These are phyloP conservation scores for Aspergillus persii DNA, from an alignment of 2,329 filamentous ascomycete genomes.

Conservation along the genomic window DNA sequence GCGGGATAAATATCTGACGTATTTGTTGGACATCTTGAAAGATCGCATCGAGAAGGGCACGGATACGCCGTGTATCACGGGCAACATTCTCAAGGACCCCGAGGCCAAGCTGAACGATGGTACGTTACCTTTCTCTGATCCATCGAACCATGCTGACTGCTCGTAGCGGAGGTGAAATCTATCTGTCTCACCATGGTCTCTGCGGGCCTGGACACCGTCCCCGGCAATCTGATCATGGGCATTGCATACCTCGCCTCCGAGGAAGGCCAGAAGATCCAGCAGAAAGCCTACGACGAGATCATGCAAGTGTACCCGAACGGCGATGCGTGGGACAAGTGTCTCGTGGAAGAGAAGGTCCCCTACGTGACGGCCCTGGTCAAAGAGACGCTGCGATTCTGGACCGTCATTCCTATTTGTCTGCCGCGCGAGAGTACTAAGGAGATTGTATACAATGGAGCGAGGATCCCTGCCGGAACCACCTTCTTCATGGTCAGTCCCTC, in stretches of 20 bases:
- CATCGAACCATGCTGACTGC: constrained; percentile 21
- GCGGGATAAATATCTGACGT: constrained; percentile 64
- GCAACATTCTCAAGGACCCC: constrained; percentile 68
- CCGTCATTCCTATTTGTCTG: constrained; percentile 75
- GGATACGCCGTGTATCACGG: constrained; percentile 67
- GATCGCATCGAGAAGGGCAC: constrained; percentile 61
- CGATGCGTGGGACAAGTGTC: constrained; percentile 72
- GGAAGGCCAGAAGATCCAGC: constrained; percentile 68
- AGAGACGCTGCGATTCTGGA: constrained; percentile 75
- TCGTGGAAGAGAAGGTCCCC: constrained; percentile 70
- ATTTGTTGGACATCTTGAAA: constrained; percentile 59
- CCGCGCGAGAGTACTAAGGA: constrained; percentile 71
- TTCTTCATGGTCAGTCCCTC: constrained; percentile 65
- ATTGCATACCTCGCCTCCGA: constrained; percentile 70
- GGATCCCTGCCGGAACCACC: constrained; percentile 71
- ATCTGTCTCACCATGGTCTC: constrained; percentile 82
- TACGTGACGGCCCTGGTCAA: constrained; percentile 78
- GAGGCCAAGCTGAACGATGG: constrained; percentile 67
- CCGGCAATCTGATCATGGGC: constrained; percentile 75
- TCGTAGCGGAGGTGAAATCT: constrained; percentile 69
- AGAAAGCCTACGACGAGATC: constrained; percentile 68
- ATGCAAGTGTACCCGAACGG: constrained; percentile 67
- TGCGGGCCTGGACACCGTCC: constrained; percentile 77
- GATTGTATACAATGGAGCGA: constrained; percentile 64
- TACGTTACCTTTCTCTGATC: constrained; percentile 33